Evolutionary conservation across 495 filamentous ascomycete genomes (phyloP), one percentile per base, ranked within the genome.

Genomic region (Daldinia caldariorum): DNA sequence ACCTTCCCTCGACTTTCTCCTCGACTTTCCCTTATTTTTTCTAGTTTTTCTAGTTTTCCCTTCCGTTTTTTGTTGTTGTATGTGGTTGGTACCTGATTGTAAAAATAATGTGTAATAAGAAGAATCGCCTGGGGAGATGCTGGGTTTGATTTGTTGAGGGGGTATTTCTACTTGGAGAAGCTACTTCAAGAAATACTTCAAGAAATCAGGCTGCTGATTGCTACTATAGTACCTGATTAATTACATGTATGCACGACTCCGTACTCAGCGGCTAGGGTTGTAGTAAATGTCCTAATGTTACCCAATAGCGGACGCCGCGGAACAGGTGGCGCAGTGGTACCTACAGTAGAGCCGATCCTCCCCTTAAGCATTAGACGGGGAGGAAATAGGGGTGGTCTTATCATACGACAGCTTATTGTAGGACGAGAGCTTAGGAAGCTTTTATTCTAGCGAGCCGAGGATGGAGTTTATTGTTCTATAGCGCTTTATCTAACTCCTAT

Each of bases 291-390:
- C 26, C 26, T 26, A 26, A 26, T 26, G 26, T 26, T 26, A 26
- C 54, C 58, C 54, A 69, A 63, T 58, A 57, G 54, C 66, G 66
- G 66, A 63, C n/a, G 43, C 26, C 54, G 59, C 60, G 66, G 66
- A 41, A 53, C 10, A 35, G 54, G 66, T 63, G 54, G 43, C 56
- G 47, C 63, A 54, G 57, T 47, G 34, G 53, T 56, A 56, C 53
- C 53, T 56, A 56, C 53, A 34, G 53, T 56, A 56, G 53, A 56
- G 1, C 53, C 4, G n/a, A 57, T 10, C 34, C 34, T 34, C 51
- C 34, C 66, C 59, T 54, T 49, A 22, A 61, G 51, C 41, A 61
- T 49, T 20, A 62, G 45, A 39, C 39, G 16, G 13, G 16, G 7
- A 20, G 32, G 13, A 35, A 32, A 37, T n/a, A 29, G 4, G 4